Conservation (phyloP, 768 basidiomycete species). For the Kwoniella dejecticola region DNA sequence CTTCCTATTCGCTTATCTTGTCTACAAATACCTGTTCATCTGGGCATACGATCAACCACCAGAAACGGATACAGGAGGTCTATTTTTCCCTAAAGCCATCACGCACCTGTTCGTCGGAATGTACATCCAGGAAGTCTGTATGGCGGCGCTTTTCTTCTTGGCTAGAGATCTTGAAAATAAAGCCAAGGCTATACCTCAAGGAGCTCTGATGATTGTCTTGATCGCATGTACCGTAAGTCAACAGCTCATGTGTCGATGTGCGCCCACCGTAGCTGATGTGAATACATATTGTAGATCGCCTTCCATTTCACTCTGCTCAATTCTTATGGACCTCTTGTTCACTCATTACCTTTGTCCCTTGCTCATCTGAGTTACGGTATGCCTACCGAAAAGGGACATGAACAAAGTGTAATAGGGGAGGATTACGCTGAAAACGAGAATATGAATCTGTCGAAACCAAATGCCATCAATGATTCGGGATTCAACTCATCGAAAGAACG, state of each 20-base stretch:
- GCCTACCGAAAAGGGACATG: conserved; percentile 46
- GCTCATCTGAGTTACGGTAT: conserved; percentile 67
- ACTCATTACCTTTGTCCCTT: conserved; percentile 74
- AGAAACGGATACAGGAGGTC: conserved; percentile 78
- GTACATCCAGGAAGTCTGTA: conserved; percentile 85
- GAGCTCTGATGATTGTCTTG: conserved; percentile 78
- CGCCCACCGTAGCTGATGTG: neutral
- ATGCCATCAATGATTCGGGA: conserved; percentile 15
- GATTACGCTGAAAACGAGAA: conserved; percentile 52
- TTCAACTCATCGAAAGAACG: conserved; percentile 42
- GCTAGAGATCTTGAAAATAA: conserved; percentile 63
- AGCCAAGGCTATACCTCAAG: conserved; percentile 69
- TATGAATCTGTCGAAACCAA: conserved; percentile 8
- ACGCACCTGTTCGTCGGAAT: conserved; percentile 91
- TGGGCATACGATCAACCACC: conserved; percentile 71
- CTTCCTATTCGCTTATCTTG: conserved; percentile 78
- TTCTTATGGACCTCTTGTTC: conserved; percentile 77
- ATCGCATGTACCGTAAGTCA: conserved; percentile 75
- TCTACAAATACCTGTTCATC: conserved; percentile 81
- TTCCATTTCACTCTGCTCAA: conserved; percentile 73
- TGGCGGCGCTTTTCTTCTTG: conserved; percentile 89
- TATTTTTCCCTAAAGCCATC: conserved; percentile 94
- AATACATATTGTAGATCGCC: conserved; percentile 63
- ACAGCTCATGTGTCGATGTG: neutral
- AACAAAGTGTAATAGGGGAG: conserved; percentile 39